Evolutionary conservation across 345 rosid species (phyloP), one percentile per base, ranked within the genome.

Genomic region (Lumnitzera littorea): DNA sequence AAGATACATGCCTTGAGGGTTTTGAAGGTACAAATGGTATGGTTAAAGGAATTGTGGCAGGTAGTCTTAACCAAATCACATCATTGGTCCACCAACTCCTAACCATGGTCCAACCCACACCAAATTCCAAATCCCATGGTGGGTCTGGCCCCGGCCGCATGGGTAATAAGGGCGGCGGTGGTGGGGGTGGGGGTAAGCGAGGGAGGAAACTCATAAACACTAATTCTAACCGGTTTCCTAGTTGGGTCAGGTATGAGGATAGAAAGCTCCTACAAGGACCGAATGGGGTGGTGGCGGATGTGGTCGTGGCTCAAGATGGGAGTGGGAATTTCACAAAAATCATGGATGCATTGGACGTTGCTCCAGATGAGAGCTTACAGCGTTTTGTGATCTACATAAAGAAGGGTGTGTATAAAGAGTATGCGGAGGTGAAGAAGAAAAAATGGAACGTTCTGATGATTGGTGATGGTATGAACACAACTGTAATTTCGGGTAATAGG

Each of bases 1-100:
- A 85, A 54, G 88, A 84, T 70, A 92, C 98, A 24, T 92, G 98
- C 75, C 73, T 74, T 2, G 96, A 92, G 12, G 96, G 94, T 24
- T 84, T 75, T 67, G 95, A 77, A 6, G 91, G 85, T 17, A 84
- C 87, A 13, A 80, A 61, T 61, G 64, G 86, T 61, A 17, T 82
- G 15, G 80, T 77, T n/a, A 81, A 77, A 70, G 64, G 63, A 11
- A 46, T 82, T 11, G 78, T 86, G 29, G 57, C 78, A 20, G 80
- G 84, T 23, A 70, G 94, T 67, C 79, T 91, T 9, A 62, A 56
- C 66, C 84, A 77, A 49, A 78, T 86, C 66, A 61, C 75, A 20
- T 71, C 84, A 14, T 25, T 74, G 48, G 74, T 91, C 55, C 72
- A 62, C 6, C 50, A 83, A 11, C 83, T 91, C 57, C 78, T 91